Evolutionary conservation across 1,284 basidiomycete genomes (phyloP), one percentile per base, ranked within the genome.

Genomic region (Singerocomus inundabilis): DNA sequence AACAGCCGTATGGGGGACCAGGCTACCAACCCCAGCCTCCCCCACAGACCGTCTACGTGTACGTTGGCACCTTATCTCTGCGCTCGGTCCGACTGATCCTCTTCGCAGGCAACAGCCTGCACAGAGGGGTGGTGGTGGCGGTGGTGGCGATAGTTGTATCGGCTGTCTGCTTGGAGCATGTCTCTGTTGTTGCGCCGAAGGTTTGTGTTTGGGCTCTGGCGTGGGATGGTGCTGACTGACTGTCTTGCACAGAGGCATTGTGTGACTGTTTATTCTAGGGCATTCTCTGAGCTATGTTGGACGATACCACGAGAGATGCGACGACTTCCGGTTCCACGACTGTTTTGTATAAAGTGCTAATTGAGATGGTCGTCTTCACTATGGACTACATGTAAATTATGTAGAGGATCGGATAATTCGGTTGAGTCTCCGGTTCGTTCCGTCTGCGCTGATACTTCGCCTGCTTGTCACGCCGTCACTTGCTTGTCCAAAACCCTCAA

Each of bases 21-120:
- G 70, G 70, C 2, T 85, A 86, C 60, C 84, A 85, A 54, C 80
- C 84, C 7, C 83, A 86, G 49, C 83, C 82, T 10, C 74, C 71
- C 12, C 86, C 88, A 3, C 87, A 89, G 63, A 81, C 84, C 0
- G 82, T 89, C 49, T 85, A 86, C 60, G 84, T 88, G 88, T 89
- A 65, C 46, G 57, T 57, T 12, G 32, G 26, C 4, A 41, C 5
- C 15, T 3, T 26, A 21, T 36, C 40, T 18, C 11, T 15, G 5
- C 21, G 12, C n/a, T 16, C 34, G 44, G 28, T 36, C 39, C 46
- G 35, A 32, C 50, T 54, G 34, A 65, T 40, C 48, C 43, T 46
- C 49, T 53, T 5, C 7, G 30, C 57, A 84, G 81, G 38, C 82
- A 85, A 76, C 81, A 84, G 63, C 74, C 72, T 38, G 63, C 68